A percentile compares a stretch with the other conserved stretches of the same genome.
These are phyloP conservation scores for Penicillium ucsense DNA, from an alignment of 495 filamentous ascomycete species.

Conservation along the genomic window DNA sequence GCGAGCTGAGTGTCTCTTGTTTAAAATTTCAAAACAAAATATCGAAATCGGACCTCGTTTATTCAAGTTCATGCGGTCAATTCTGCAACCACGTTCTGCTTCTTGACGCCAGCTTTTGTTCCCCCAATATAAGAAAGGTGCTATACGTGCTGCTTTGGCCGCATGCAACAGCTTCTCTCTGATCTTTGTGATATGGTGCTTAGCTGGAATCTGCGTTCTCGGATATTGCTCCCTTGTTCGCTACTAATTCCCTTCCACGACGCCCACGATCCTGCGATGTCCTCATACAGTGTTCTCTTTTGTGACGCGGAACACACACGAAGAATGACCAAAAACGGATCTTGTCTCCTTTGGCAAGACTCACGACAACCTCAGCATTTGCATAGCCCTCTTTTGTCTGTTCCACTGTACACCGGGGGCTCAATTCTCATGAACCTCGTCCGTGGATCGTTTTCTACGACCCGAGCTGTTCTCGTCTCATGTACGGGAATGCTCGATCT, in stretches of 20 bases:
- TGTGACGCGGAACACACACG: slow-evolving; percentile 26
- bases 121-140: background rate
- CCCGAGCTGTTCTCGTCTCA: background rate
- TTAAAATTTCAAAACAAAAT: too few relatives aligned
- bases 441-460: slow-evolving; percentile 12
- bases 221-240: background rate
- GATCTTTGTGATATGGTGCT: slow-evolving; percentile 20
- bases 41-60: too few relatives aligned
- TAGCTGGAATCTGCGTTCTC: slow-evolving; percentile 1
- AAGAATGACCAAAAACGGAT: slow-evolving; percentile 27
- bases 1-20: too few relatives aligned
- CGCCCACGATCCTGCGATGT: slow-evolving; percentile 9
- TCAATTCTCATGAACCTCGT: slow-evolving; percentile 28
- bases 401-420: slow-evolving; percentile 32
- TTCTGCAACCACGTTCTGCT: slow-evolving; percentile 1
- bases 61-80: too few relatives aligned
- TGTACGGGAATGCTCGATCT: background rate
- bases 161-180: slow-evolving; percentile 24
- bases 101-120: slow-evolving; percentile 15
- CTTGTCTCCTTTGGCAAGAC: slow-evolving; percentile 23
- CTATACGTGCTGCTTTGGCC: slow-evolving; percentile 24
- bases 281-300: slow-evolving; percentile 12
- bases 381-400: slow-evolving; percentile 30
- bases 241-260: background rate
- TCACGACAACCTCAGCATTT: slow-evolving; percentile 38